Evolutionary conservation across 1,139 yeast species (phyloP).

Genomic region (Diutina siamensis): DNA sequence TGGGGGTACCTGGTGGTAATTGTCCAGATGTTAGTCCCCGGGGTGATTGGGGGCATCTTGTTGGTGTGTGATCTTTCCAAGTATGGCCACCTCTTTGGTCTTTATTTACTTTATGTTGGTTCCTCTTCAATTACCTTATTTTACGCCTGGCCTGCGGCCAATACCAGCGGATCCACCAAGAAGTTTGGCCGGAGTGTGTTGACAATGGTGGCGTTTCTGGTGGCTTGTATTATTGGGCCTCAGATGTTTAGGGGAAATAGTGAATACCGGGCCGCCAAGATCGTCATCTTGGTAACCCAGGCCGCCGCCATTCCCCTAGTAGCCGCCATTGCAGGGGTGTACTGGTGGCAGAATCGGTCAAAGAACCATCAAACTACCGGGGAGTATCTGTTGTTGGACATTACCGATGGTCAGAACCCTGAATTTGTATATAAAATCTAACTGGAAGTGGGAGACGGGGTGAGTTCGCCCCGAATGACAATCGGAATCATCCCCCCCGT

Average conservation of each 20-base stretch:
- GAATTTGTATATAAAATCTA: neutral
- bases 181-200: slow-evolving; percentile 8
- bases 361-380: neutral
- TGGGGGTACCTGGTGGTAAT: slow-evolving; percentile 14
- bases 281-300: slow-evolving; percentile 22
- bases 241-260: slow-evolving; percentile 23
- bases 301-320: slow-evolving; percentile 22
- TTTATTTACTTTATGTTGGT: slow-evolving; percentile 22
- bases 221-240: slow-evolving; percentile 29
- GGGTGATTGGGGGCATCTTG: slow-evolving; percentile 26
- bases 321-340: slow-evolving; percentile 16
- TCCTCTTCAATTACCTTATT: slow-evolving; percentile 13
- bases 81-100: slow-evolving; percentile 24
- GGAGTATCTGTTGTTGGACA: neutral
- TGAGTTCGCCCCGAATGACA: slow-evolving; percentile 23
- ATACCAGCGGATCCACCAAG: slow-evolving; percentile 11
- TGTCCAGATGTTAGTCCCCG: slow-evolving; percentile 23
- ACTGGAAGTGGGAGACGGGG: no score
- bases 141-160: slow-evolving; percentile 12
- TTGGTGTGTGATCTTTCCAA: slow-evolving; percentile 16
- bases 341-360: slow-evolving; percentile 16
- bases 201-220: slow-evolving; percentile 22
- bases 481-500: slow-evolving; percentile 64
- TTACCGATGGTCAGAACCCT: slow-evolving; percentile 2
- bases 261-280: slow-evolving; percentile 25